phyloP scores from a whole-genome alignment of 164 flowering plant genomes.

The Buxus sempervirens region DNA sequence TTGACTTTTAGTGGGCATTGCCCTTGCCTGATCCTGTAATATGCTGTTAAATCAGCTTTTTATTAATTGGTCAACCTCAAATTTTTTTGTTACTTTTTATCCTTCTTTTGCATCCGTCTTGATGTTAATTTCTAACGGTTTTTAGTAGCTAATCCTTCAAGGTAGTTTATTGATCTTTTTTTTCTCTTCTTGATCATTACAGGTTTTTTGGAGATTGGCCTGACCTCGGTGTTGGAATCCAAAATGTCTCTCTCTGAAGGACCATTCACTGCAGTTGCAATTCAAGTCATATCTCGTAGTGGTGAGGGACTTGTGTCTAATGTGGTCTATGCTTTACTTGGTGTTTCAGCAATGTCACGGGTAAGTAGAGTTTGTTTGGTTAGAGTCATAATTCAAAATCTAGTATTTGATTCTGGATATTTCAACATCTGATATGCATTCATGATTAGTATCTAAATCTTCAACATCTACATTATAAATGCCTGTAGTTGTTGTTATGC shows the following conservation, averaged over 20 bases:
- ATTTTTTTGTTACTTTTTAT: not conserved
- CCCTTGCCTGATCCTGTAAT: too few relatives aligned
- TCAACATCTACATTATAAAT: not conserved
- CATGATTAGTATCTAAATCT: not conserved
- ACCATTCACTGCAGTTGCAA: conserved; percentile 53
- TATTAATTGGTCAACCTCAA: not conserved
- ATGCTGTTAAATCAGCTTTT: not conserved
- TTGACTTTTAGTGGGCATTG: too few relatives aligned
- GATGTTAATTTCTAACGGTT: not conserved
- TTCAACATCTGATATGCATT: not conserved
- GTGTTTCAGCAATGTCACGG: conserved; percentile 97
- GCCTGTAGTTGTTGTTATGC: not conserved
- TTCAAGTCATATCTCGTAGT: conserved; percentile 67
- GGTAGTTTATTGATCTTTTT: not conserved
- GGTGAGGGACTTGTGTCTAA: conserved; percentile 94
- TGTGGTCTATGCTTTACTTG: conserved; percentile 90
- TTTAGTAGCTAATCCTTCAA: not conserved
- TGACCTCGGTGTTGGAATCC: conserved; percentile 55
- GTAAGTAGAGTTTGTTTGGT: conserved; percentile 34
- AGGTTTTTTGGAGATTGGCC: conserved; percentile 82
- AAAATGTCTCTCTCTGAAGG: conserved; percentile 42
- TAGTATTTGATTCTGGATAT: not conserved
- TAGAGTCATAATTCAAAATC: not conserved
- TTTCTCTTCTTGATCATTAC: conserved; percentile 13
- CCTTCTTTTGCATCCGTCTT: not conserved